Percentiles rank a stretch among this genome's conserved stretches.
Conservation (phyloP, 1,139 yeast genomes). For the Yamadazyma sp. region DNA sequence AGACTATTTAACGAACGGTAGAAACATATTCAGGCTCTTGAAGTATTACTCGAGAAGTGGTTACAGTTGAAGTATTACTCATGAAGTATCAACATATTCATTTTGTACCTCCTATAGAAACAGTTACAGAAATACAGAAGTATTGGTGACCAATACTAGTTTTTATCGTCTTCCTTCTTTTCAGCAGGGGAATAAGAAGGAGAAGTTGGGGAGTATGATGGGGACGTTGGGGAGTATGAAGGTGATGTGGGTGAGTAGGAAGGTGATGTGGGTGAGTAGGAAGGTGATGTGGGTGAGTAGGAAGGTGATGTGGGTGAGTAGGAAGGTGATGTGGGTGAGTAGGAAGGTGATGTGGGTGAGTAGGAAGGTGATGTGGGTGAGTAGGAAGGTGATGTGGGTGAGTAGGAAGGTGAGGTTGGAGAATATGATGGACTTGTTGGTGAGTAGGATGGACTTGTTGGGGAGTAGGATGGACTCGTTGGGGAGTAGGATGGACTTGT, state of each 20-base stretch:
- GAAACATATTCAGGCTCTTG: too few species aligned
- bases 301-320: slow-evolving; percentile 76
- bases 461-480: slow-evolving; percentile 51
- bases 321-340: slow-evolving; percentile 72
- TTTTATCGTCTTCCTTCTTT: slow-evolving; percentile 11
- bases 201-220: slow-evolving; percentile 57
- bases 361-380: slow-evolving; percentile 70
- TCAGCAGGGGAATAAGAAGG: slow-evolving; percentile 33
- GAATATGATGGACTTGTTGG: slow-evolving; percentile 76
- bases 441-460: slow-evolving; percentile 63
- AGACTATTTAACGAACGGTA: too few species aligned
- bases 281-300: slow-evolving; percentile 53
- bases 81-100: slow-evolving; percentile 1
- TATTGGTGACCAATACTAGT: background rate
- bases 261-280: slow-evolving; percentile 64
- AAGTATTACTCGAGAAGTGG: too few species aligned
- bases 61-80: too few species aligned
- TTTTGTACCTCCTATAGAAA: slow-evolving; percentile 3
- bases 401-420: slow-evolving; percentile 73
- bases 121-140: slow-evolving; percentile 5
- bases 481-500: slow-evolving; percentile 62
- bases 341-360: slow-evolving; percentile 69
- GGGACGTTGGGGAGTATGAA: slow-evolving; percentile 61
- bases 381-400: slow-evolving; percentile 74
- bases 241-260: slow-evolving; percentile 67